These are phyloP conservation scores for Coniophora puteana DNA, from an alignment of 1,284 basidiomycete species.

Conservation along the genomic window DNA sequence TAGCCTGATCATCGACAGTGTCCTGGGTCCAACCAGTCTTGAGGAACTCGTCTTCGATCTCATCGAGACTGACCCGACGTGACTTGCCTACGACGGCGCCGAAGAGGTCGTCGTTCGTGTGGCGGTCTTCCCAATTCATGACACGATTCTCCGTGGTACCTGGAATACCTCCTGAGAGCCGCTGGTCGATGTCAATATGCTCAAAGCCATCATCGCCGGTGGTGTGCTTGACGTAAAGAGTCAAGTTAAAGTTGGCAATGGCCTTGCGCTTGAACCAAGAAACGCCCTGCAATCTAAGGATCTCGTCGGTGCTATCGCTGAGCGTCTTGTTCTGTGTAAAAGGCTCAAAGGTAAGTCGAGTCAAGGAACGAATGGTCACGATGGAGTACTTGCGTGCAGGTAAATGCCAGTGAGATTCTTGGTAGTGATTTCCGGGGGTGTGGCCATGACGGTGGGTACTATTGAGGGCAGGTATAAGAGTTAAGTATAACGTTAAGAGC, in stretches of 20 bases:
- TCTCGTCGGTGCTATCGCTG: conserved; percentile 41
- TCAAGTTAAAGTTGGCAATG: conserved; percentile 37
- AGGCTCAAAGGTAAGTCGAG: conserved; percentile 2
- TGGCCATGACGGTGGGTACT: conserved; percentile 48
- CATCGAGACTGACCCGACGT: conserved; percentile 42
- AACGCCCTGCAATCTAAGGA: conserved; percentile 48
- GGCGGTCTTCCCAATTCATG: conserved; percentile 37
- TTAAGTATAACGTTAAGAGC: too few relatives aligned
- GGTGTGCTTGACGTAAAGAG: conserved; percentile 39
- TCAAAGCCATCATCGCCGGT: conserved; percentile 39
- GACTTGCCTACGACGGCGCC: conserved; percentile 44
- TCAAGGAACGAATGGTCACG: too few relatives aligned
- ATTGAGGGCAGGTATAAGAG: too few relatives aligned
- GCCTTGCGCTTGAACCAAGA: conserved; percentile 44
- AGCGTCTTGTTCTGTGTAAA: conserved; percentile 29
- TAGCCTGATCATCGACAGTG: conserved; percentile 44
- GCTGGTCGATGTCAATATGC: conserved; percentile 43
- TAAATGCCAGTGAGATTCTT: conserved; percentile 41
- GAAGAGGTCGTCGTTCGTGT: conserved; percentile 38
- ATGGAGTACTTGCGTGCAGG: neutral
- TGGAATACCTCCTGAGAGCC: conserved; percentile 39
- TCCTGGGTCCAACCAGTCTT: conserved; percentile 53
- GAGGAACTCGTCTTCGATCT: conserved; percentile 48
- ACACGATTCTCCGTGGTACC: conserved; percentile 36
- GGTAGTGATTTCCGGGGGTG: conserved; percentile 41